Percentiles rank a stretch among this genome's conserved stretches.
Conservation (phyloP, 2,329 filamentous ascomycete species). For the Pseudogymnoascus sp. region DNA sequence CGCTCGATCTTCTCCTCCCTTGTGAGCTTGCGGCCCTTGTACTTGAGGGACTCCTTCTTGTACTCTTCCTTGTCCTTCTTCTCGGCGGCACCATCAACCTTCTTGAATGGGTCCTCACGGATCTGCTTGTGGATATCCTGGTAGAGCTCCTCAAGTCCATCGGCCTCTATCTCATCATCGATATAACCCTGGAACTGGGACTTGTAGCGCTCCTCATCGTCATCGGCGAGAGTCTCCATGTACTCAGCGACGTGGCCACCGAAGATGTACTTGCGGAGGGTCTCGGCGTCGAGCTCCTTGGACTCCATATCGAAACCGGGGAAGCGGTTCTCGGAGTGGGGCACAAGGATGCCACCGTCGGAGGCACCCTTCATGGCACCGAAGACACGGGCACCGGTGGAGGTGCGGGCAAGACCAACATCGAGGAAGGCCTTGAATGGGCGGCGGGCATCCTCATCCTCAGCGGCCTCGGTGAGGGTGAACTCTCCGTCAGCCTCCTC, state of each 20-base stretch:
- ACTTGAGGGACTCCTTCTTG: constrained; percentile 94
- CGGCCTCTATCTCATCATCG: constrained; percentile 92
- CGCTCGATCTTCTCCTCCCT: constrained; percentile 75
- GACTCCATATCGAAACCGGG: constrained; percentile 94
- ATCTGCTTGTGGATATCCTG: constrained; percentile 90
- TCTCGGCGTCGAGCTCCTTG: constrained; percentile 97
- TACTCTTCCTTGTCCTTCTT: constrained; percentile 98
- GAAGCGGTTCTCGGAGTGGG: constrained; percentile 99
- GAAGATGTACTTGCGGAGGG: constrained; percentile 98
- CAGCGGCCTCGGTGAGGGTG: constrained; percentile 85
- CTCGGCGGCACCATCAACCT: constrained; percentile 62
- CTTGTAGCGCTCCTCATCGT: constrained; percentile 99
- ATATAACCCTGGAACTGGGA: constrained; percentile 97
- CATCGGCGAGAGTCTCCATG: constrained; percentile 99
- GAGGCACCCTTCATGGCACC: constrained; percentile 99
- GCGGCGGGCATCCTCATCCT: constrained; percentile 79
- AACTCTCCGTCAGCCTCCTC: constrained; percentile 97
- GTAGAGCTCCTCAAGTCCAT: constrained; percentile 96
- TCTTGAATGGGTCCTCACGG: constrained; percentile 97
- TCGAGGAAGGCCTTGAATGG: constrained; percentile 99
- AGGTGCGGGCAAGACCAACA: constrained; percentile 93
- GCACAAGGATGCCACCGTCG: constrained; percentile 92
- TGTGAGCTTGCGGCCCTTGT: constrained; percentile 66
- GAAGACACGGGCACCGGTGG: constrained; percentile 97
- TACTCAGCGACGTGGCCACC: constrained; percentile 98